phyloP scores from a whole-genome alignment of 352 stramenopile species.

The Stramenopiles sp. region DNA sequence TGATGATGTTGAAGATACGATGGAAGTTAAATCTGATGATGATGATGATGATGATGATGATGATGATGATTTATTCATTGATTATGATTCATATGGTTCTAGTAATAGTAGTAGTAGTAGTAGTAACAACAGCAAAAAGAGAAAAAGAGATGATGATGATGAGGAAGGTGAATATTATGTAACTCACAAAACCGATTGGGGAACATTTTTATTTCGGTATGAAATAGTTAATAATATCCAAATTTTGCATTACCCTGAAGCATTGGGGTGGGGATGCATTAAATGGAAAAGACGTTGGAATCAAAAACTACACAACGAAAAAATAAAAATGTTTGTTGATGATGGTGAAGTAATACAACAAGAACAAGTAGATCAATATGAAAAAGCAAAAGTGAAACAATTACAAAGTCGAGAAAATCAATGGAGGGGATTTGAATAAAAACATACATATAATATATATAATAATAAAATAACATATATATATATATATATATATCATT shows the following conservation, averaged over 20 bases:
- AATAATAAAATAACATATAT: constrained; percentile 11
- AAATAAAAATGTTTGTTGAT: constrained; percentile 12
- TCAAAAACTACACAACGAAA: constrained; percentile 11
- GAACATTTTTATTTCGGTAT: constrained; percentile 7
- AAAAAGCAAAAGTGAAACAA: constrained; percentile 11
- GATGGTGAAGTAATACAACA: constrained; percentile 8
- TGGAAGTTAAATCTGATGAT: constrained; percentile 9
- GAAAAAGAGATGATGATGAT: not conserved
- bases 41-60: constrained; percentile 6
- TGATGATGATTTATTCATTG: not conserved
- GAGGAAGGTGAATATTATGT: not conserved
- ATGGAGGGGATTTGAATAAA: constrained; percentile 3
- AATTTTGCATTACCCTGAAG: constrained; percentile 4
- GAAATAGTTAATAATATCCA: not conserved
- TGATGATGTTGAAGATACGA: constrained; percentile 2
- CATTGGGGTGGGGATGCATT: constrained; percentile 8
- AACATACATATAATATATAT: constrained; percentile 1
- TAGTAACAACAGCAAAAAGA: not conserved
- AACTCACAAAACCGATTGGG: not conserved
- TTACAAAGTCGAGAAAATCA: constrained; percentile 11
- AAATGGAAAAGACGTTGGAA: not conserved
- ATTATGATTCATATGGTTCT: constrained; percentile 11
- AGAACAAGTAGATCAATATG: constrained; percentile 11
- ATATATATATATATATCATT: constrained; percentile 9
- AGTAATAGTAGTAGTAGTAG: constrained; percentile 11